Evolutionary conservation across 139 green algal genomes (phyloP), one percentile per base, ranked within the genome.

Genomic region (Protoeuglena noctilucae): DNA sequence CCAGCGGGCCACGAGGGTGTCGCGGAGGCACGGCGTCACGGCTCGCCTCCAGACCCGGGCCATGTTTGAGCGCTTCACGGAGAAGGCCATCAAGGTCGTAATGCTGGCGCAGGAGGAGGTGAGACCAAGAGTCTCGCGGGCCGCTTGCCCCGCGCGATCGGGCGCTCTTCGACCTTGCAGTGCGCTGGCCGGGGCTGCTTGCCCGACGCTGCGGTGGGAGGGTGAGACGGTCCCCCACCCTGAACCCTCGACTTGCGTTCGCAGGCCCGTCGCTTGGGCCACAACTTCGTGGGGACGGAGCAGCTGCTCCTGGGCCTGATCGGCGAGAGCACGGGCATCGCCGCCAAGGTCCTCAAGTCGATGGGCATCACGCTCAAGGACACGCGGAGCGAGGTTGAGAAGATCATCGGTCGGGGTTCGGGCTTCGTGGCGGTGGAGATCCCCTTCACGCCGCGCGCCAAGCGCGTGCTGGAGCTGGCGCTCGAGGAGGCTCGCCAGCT

Each of bases 261-360:
- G n/a, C n/a, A n/a, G n/a, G n/a, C n/a, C n/a, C n/a, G n/a, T n/a
- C n/a, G n/a, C n/a, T 52, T 74, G n/a, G 81, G 91, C 55, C 92
- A 99, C 78, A 98, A 98, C 71, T 98, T 97, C 65, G 92, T 98
- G 52, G 92, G 92, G 48, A 98, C 92, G 16, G 92, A 99, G 77
- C 92, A 96, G 81, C 88, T 99, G 50, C 78, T 99, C 57, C 78
- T 99, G 43, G 92, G 92, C 24, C 76, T 99, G 25, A 95, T 99
- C 43, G 92, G 92, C 40, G 92, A 99, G 75, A 86, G 78, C 48
- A 98, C 89, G 1, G 92, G 92, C 50, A 99, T 99, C 65, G 91
- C 92, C 4, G 91, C 92, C 54, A 99, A 99, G 84, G 89, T 96
- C 40, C 77, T 99, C 31, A 99, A 98, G 79, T 86, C 72, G 40